Conservation (phyloP, 345 rosid genomes). For the Mercurialis annua region DNA sequence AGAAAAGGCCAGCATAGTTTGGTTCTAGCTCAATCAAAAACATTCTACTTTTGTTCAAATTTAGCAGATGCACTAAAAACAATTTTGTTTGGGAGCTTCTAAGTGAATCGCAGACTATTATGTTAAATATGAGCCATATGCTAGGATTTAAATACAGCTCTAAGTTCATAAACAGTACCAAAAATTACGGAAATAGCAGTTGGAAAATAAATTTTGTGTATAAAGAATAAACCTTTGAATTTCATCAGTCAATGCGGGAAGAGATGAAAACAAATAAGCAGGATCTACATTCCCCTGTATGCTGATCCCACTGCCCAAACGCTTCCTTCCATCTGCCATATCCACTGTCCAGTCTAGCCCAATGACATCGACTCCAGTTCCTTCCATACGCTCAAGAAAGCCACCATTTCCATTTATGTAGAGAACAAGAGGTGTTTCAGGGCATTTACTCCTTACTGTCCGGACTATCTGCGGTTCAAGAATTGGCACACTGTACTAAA, state of each 20-base stretch:
- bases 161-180: not conserved
- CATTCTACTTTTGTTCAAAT: not conserved
- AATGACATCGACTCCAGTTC: slow-evolving; percentile 83
- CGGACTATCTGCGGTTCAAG: slow-evolving; percentile 52
- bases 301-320: slow-evolving; percentile 59
- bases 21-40: not conserved
- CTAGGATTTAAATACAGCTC: not conserved
- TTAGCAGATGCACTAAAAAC: not conserved
- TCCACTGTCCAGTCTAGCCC: slow-evolving; percentile 98
- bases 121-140: not conserved
- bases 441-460: slow-evolving; percentile 62
- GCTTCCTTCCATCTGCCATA: slow-evolving; percentile 84
- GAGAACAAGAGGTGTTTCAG: slow-evolving; percentile 77
- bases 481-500: not conserved
- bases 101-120: not conserved
- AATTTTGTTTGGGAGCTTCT: not conserved
- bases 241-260: slow-evolving; percentile 75
- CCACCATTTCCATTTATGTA: slow-evolving; percentile 96
- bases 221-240: slow-evolving; percentile 51
- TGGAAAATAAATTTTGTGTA: not conserved
- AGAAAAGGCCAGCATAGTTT: not conserved
- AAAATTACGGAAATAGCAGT: not conserved
- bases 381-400: slow-evolving; percentile 87
- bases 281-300: slow-evolving; percentile 95
- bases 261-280: slow-evolving; percentile 71